These are phyloP conservation scores for Cryptococcus hybrid DNA, from an alignment of 1,284 basidiomycete species.

Conservation along the genomic window DNA sequence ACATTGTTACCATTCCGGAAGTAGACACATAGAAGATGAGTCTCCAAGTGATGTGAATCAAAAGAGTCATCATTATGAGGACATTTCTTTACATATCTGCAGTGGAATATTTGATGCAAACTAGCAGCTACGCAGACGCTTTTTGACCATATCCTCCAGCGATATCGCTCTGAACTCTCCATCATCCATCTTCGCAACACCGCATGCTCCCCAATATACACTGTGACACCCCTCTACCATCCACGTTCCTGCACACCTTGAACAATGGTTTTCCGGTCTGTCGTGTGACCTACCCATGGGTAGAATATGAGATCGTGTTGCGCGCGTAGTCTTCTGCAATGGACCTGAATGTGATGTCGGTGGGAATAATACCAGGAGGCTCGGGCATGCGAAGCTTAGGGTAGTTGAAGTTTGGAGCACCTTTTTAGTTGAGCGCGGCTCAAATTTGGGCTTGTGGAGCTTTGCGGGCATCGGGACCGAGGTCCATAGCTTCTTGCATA, in stretches of 20 bases:
- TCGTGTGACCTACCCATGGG: slow-evolving; percentile 79
- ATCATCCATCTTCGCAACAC: slow-evolving; percentile 43
- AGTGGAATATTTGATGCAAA: too few relatives aligned
- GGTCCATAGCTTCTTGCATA: slow-evolving; percentile 86
- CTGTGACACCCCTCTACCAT: slow-evolving; percentile 81
- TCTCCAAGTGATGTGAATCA: too few relatives aligned
- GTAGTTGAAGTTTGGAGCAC: slow-evolving; percentile 14
- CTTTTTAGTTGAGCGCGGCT: slow-evolving; percentile 41
- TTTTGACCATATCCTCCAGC: slow-evolving; percentile 48
- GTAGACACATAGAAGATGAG: too few relatives aligned
- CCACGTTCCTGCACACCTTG: slow-evolving; percentile 70
- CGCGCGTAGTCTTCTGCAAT: slow-evolving; percentile 84
- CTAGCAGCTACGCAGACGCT: slow-evolving; percentile 1
- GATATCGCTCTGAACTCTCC: slow-evolving; percentile 42
- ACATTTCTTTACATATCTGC: too few relatives aligned
- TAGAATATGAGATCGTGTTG: slow-evolving; percentile 83
- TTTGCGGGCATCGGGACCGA: slow-evolving; percentile 69
- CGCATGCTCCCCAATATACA: slow-evolving; percentile 55
- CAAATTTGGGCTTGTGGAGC: slow-evolving; percentile 63
- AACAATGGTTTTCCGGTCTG: slow-evolving; percentile 80
- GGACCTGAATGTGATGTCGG: slow-evolving; percentile 77
- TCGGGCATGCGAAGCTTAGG: not conserved
- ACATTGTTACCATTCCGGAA: too few relatives aligned
- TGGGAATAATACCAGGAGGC: slow-evolving; percentile 28
- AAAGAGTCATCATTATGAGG: too few relatives aligned